Conservation (phyloP, 2,329 filamentous ascomycete species). For the Monilinia polystroma region DNA sequence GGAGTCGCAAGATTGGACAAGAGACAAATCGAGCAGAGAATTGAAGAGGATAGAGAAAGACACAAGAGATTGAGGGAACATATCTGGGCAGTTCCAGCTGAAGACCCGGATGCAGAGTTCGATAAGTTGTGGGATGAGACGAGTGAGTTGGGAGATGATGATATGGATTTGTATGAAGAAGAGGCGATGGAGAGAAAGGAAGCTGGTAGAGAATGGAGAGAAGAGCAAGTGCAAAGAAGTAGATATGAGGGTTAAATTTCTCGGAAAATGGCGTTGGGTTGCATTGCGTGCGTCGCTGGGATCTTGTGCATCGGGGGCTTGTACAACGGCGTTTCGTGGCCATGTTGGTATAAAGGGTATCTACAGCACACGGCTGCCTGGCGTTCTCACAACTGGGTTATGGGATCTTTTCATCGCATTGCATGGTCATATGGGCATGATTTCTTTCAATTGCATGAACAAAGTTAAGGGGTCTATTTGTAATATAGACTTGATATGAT, state of each 20-base stretch:
- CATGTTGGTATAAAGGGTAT: not conserved
- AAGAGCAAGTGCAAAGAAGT: slow-evolving; percentile 30
- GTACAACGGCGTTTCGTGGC: not conserved
- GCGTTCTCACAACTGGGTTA: not conserved
- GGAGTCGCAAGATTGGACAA: slow-evolving; percentile 63
- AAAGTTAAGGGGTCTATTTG: no score
- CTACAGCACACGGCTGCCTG: not conserved
- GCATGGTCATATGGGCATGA: no score
- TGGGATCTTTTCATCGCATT: not conserved
- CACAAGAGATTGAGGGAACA: slow-evolving; percentile 90
- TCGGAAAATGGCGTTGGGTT: not conserved
- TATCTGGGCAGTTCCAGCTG: slow-evolving; percentile 81
- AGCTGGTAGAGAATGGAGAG: slow-evolving; percentile 34
- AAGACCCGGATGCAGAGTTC: slow-evolving; percentile 57
- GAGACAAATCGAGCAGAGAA: slow-evolving; percentile 88
- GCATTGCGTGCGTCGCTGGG: not conserved
- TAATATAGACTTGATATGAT: no score
- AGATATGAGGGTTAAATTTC: not conserved
- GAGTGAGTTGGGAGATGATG: slow-evolving; percentile 84
- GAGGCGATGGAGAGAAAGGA: slow-evolving; percentile 51
- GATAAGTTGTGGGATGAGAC: slow-evolving; percentile 82
- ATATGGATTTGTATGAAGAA: slow-evolving; percentile 73
- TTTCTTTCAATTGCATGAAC: no score
- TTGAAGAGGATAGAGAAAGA: slow-evolving; percentile 93
- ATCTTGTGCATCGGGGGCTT: not conserved